phyloP scores from a whole-genome alignment of 768 basidiomycete species.

The Hygrocybe punicea region DNA sequence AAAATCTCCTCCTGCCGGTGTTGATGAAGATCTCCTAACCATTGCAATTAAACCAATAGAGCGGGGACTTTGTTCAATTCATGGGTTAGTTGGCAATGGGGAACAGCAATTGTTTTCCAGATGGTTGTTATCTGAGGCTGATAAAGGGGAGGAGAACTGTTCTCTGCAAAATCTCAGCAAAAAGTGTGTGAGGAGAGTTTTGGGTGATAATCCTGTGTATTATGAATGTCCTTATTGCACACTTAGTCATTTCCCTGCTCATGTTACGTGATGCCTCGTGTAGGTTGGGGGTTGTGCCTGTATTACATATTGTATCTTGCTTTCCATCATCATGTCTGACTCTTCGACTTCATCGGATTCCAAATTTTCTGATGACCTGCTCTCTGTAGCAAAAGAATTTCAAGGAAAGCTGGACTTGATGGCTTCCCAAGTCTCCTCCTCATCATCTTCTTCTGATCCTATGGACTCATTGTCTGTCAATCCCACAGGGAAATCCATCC shows the following conservation, averaged over 20 bases:
- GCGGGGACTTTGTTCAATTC: not conserved
- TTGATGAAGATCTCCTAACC: too few relatives aligned
- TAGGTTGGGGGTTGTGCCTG: too few relatives aligned
- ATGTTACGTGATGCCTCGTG: too few relatives aligned
- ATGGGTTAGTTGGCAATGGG: not conserved
- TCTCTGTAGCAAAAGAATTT: not conserved
- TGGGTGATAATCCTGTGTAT: not conserved
- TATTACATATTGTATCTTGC: too few relatives aligned
- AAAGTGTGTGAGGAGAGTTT: not conserved
- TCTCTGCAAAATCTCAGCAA: not conserved
- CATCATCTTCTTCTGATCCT: not conserved
- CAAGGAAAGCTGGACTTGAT: not conserved
- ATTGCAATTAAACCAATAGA: too few relatives aligned
- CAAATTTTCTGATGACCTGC: not conserved
- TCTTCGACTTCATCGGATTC: too few relatives aligned
- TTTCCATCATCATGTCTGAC: too few relatives aligned
- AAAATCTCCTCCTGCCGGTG: too few relatives aligned
- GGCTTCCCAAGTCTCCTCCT: not conserved
- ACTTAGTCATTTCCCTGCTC: not conserved
- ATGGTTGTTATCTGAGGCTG: not conserved
- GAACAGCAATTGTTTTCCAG: not conserved
- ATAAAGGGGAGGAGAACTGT: not conserved
- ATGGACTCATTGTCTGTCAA: not conserved
- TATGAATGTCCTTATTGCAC: not conserved
- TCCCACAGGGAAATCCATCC: not conserved